Evolutionary conservation across 306 rosid species (phyloP), one percentile per base, ranked within the genome.

Genomic region (Cicer chorassanicum): DNA sequence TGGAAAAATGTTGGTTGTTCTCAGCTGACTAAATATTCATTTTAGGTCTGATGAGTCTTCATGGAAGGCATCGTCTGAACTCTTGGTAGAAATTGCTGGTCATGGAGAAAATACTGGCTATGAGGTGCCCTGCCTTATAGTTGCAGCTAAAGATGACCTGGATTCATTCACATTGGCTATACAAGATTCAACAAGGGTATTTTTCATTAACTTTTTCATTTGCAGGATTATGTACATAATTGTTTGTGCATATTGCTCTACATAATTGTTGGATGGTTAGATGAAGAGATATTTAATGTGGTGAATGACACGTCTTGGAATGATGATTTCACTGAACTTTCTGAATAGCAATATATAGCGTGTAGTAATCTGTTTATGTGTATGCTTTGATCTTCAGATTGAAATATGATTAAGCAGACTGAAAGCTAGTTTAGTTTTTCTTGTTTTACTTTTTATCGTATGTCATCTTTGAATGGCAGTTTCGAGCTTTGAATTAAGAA

Each of bases 101-200:
- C 98, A 95, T 81, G 96, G 98, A 50, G 98, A 95, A 86, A 86
- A 90, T 79, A 90, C 98, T 73, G 99, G 99, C 73, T 92, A 74
- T 82, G 93, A 90, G 89, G 98, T 92, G 84, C 99, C 99, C 41
- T 95, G 99, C 85, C 92, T 95, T 81, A 92, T 95, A 85, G 93
- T 92, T 83, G 98, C 99, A 56, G 92, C 98, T 74, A 95, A 92
- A 85, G 98, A 92, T 73, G 99, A 95, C 57, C 84, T 83, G 81
- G 93, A 87, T 82, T 85, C 99, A 80, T 95, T 95, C 81, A 88
- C 92, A 42, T 78, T 74, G 91, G 99, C 99, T 80, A 88, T 92
- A 63, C 96, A 95, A 79, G 91, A 87, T 83, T 87, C 99, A 34
- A 88, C 92, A 40, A 89, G 97, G 97, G 99, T 95, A 95, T 68